Conservation (phyloP, 2,329 filamentous ascomycete genomes). For the Calycina marina region DNA sequence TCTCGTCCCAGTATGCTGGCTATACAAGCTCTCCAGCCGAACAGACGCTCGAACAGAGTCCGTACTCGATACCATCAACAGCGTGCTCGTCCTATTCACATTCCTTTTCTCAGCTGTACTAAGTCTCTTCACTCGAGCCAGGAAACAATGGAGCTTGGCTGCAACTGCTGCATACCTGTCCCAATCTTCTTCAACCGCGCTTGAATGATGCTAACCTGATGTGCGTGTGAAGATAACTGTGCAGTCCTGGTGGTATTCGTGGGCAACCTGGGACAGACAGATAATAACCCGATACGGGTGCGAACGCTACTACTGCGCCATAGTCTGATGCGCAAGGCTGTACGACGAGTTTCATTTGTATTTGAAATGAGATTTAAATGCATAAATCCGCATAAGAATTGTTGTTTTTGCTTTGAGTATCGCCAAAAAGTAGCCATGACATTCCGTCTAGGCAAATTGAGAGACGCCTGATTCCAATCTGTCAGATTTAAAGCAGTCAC, state of each 20-base stretch:
- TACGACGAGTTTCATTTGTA: neutral
- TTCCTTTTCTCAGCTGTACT: neutral
- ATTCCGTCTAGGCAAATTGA: too few relatives aligned
- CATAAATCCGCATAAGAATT: neutral
- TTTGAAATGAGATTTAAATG: neutral
- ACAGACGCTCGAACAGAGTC: neutral
- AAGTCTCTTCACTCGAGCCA: neutral
- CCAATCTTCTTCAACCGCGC: neutral
- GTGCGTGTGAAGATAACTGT: slow-evolving; percentile 9
- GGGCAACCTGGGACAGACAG: slow-evolving; percentile 4
- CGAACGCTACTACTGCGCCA: neutral
- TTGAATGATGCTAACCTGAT: neutral
- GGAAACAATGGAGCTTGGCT: neutral
- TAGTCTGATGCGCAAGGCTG: neutral
- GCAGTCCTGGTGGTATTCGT: slow-evolving; percentile 15
- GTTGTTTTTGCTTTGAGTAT: neutral
- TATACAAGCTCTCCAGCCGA: neutral
- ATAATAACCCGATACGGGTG: too few relatives aligned
- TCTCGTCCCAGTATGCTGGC: neutral
- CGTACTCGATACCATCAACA: neutral
- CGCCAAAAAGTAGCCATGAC: too few relatives aligned
- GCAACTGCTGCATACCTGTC: neutral
- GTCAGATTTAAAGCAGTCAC: too few relatives aligned
- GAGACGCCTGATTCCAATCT: too few relatives aligned
- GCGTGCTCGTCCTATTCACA: neutral